phyloP scores from a whole-genome alignment of 805 yeast species.

The Metschnikowia dekortorum region DNA sequence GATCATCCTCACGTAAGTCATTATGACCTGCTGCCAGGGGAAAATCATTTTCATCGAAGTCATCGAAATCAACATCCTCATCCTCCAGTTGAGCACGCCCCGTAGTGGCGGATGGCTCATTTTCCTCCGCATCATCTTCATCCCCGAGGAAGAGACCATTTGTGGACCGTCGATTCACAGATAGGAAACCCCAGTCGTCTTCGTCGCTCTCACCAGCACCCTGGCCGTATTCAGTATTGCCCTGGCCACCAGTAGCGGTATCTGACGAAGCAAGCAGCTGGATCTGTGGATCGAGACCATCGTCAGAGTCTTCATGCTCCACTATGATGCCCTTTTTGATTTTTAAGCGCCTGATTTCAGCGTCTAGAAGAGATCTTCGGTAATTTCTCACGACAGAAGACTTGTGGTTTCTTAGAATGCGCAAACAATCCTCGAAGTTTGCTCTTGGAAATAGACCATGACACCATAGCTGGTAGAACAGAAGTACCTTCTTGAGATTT shows the following conservation, averaged over 20 bases:
- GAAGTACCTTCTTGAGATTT: conserved; percentile 32
- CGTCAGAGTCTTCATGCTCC: conserved; percentile 8
- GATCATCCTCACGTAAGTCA: conserved; percentile 11
- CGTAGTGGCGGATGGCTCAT: background rate
- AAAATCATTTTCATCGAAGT: conserved; percentile 8
- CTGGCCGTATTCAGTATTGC: conserved; percentile 5
- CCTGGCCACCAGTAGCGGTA: conserved; percentile 7
- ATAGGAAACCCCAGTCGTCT: conserved; percentile 20
- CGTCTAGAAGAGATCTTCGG: conserved; percentile 12
- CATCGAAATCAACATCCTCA: conserved; percentile 21
- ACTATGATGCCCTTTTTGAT: conserved; percentile 18
- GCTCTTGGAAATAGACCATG: conserved; percentile 29
- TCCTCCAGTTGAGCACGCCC: background rate
- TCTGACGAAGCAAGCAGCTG: conserved; percentile 10
- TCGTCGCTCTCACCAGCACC: conserved; percentile 12
- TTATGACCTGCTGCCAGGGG: conserved; percentile 4
- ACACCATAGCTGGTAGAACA: conserved; percentile 45
- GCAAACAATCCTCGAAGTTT: conserved; percentile 16
- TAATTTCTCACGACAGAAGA: conserved; percentile 11
- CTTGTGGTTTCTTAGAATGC: conserved; percentile 13
- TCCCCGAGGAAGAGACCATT: conserved; percentile 28
- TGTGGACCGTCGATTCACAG: conserved; percentile 8
- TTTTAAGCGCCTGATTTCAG: conserved; percentile 15
- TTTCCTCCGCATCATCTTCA: conserved; percentile 31
- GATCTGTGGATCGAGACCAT: background rate